Percentiles rank a stretch among this genome's conserved stretches.
Conservation (phyloP, 805 yeast genomes). For the Wickerhamiella vanderwaltii region DNA sequence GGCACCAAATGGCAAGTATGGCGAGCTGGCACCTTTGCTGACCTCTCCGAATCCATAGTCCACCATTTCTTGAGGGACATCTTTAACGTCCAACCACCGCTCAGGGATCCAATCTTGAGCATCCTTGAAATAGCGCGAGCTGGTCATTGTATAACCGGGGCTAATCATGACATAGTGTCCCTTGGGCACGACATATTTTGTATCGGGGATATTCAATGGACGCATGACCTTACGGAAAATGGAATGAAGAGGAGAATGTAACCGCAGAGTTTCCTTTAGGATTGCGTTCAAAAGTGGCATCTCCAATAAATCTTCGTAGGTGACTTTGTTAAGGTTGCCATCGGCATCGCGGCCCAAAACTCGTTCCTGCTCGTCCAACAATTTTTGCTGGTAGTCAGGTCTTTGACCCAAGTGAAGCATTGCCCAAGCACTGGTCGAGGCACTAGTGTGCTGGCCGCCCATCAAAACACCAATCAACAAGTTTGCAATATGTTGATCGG, state of each 20-base stretch:
- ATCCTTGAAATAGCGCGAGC: constrained; percentile 66
- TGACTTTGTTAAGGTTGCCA: constrained; percentile 40
- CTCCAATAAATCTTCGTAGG: constrained; percentile 71
- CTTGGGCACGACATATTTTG: constrained; percentile 68
- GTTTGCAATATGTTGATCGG: constrained; percentile 90
- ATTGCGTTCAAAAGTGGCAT: constrained; percentile 73
- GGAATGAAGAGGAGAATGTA: constrained; percentile 95
- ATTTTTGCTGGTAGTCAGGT: constrained; percentile 73
- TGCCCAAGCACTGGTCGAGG: constrained; percentile 93
- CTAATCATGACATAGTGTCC: constrained; percentile 86
- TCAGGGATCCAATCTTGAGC: constrained; percentile 66
- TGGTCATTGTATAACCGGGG: constrained; percentile 82
- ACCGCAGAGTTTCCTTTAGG: constrained; percentile 85
- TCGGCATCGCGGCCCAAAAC: constrained; percentile 35
- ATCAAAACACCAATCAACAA: constrained; percentile 86
- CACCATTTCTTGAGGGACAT: constrained; percentile 33
- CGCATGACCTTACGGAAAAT: constrained; percentile 82
- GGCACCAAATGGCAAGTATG: constrained; percentile 97
- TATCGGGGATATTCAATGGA: constrained; percentile 66
- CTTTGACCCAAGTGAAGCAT: constrained; percentile 79
- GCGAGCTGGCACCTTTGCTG: constrained; percentile 89
- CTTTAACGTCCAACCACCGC: constrained; percentile 50
- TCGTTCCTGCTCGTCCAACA: constrained; percentile 58
- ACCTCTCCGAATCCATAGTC: constrained; percentile 97
- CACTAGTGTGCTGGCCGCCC: constrained; percentile 99